Evolutionary conservation across 305 asterid species (phyloP).

Genomic region (Ajuga reptans): DNA sequence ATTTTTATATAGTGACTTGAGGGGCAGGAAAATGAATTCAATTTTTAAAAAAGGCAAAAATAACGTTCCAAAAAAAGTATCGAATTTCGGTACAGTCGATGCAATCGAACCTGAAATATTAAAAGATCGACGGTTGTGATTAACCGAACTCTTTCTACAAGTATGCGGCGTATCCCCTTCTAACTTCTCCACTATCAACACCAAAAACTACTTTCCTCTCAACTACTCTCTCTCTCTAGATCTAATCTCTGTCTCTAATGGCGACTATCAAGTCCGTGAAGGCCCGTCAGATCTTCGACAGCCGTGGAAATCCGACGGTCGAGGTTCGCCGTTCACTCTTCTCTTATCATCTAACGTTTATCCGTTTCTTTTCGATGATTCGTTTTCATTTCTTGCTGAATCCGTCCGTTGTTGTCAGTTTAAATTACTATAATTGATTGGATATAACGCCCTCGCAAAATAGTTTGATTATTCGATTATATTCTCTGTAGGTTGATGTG

Average conservation of each 20-base stretch:
- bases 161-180: conserved; percentile 7
- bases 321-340: conserved; percentile 37
- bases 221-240: not conserved
- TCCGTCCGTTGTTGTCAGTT: not conserved
- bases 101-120: not conserved
- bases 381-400: not conserved
- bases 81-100: conserved; percentile 14
- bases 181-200: not conserved
- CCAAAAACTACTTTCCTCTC: not conserved
- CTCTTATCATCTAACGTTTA: not conserved
- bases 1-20: too few relatives aligned
- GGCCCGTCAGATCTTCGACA: conserved; percentile 77
- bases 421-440: not conserved
- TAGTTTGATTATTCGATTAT: not conserved
- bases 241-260: conserved; percentile 23
- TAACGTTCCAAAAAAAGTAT: not conserved
- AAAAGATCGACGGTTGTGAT: conserved; percentile 30
- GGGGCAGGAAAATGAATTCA: too few relatives aligned
- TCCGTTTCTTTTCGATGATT: not conserved
- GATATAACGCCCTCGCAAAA: not conserved
- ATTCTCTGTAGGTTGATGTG: conserved; percentile 45
- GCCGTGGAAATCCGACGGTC: conserved; percentile 74
- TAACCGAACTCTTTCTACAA: conserved; percentile 23
- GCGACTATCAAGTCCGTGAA: conserved; percentile 36
- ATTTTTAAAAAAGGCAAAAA: too few relatives aligned